Evolutionary conservation across 2,329 filamentous ascomycete genomes (phyloP), one percentile per base, ranked within the genome.

Genomic region (Zelopaecilomyces penicillatus): DNA sequence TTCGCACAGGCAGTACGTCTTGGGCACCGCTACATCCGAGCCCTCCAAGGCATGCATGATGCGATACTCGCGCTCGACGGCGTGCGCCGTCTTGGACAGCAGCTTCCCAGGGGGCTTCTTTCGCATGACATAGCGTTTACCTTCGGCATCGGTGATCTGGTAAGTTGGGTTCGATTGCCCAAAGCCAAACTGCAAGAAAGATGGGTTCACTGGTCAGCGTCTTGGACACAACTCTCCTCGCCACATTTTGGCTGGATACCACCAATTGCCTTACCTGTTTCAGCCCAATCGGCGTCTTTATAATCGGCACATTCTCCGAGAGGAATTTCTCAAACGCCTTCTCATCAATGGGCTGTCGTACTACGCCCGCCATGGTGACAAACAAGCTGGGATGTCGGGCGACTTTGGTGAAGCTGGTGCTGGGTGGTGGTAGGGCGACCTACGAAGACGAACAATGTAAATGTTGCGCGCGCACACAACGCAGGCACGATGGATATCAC

Each of bases 121-220:
- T 63, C 93, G 87, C 71, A 97, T 78, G 31, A 98, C 93, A 68
- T 83, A 95, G 60, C 82, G 81, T 54, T 71, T 65, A 42, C 82
- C 80, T 60, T 81, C 74, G 52, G 80, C 73, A 42, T 82, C 82
- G 11, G 82, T 95, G 59, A 97, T 75, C 59, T 91, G 87, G 69
- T 97, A 98, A 3, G 93, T 98, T 37, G 93, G 93, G 63, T 97
- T 98, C 47, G 88, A 95, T 69, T 97, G 93, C 48, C 93, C 93
- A 64, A 94, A 97, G 57, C 90, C 88, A 63, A 97, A 98, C 87
- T 97, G 58, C 26, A 26, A 28, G 28, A 30, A 19, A 26, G 35
- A 41, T 43, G 50, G 19, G 32, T 35, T 43, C 30, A 39, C 43
- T 27, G 29, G 5, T 30, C 4, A 4, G 6, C 6, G 28, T 26